Conservation (phyloP, 2,329 filamentous ascomycete genomes). For the Teratosphaeria gauchensis region DNA sequence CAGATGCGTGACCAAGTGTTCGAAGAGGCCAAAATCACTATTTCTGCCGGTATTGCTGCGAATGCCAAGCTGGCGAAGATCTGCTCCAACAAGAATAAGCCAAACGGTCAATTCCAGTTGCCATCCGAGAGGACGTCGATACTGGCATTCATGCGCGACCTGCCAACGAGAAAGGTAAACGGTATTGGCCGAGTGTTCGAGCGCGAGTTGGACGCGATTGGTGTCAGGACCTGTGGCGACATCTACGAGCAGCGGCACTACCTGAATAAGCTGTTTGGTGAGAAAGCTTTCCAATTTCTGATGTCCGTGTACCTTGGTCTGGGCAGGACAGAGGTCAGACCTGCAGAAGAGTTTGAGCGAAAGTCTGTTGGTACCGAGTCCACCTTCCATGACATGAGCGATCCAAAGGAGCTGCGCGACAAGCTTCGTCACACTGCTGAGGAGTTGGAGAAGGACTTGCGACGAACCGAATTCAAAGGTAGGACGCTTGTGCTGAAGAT, state of each 20-base stretch:
- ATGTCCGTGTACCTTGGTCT: slow-evolving; percentile 77
- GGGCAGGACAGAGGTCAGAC: slow-evolving; percentile 72
- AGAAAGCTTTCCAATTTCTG: slow-evolving; percentile 83
- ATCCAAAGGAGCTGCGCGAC: slow-evolving; percentile 56
- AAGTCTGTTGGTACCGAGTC: slow-evolving; percentile 92
- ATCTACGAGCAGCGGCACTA: slow-evolving; percentile 69
- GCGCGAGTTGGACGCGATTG: slow-evolving; percentile 77
- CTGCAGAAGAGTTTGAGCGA: slow-evolving; percentile 78
- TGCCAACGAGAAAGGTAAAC: slow-evolving; percentile 86
- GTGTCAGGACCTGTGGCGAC: slow-evolving; percentile 79
- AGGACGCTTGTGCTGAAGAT: slow-evolving; percentile 87
- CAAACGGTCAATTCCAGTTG: slow-evolving; percentile 80
- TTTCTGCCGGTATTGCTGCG: slow-evolving; percentile 87
- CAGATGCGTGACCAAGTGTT: slow-evolving; percentile 70
- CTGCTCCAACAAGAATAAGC: slow-evolving; percentile 90
- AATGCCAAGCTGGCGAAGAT: slow-evolving; percentile 95
- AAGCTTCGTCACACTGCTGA: slow-evolving; percentile 75
- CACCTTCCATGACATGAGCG: slow-evolving; percentile 74
- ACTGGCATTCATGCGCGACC: slow-evolving; percentile 72
- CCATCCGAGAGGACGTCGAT: slow-evolving; percentile 63
- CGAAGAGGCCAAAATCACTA: slow-evolving; percentile 68
- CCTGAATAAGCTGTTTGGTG: slow-evolving; percentile 70
- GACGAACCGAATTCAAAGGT: slow-evolving; percentile 71
- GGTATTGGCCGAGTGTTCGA: slow-evolving; percentile 92
- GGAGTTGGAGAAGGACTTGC: slow-evolving; percentile 78